A percentile compares a stretch with the other conserved stretches of the same genome.
phyloP scores from a whole-genome alignment of 2,329 filamentous ascomycete species.

The Colletotrichum incanum region DNA sequence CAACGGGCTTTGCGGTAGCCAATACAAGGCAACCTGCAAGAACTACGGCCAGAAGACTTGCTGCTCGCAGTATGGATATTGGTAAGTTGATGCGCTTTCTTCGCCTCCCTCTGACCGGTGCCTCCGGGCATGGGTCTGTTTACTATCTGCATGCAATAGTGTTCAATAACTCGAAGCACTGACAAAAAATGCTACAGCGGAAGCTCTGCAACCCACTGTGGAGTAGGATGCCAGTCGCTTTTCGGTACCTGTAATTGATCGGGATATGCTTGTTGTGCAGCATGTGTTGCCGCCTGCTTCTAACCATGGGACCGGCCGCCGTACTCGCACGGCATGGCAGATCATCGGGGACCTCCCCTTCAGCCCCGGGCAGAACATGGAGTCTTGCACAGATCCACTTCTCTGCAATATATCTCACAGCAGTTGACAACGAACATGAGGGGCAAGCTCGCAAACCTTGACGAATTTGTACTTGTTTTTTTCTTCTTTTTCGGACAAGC shows the following conservation, averaged over 20 bases:
- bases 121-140: conserved; percentile 7
- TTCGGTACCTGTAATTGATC: conserved; percentile 52
- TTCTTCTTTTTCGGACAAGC: conserved; percentile 24
- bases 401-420: conserved; percentile 22
- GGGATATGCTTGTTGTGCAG: conserved; percentile 5
- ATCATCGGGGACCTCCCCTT: conserved; percentile 1
- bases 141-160: background rate
- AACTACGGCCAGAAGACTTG: conserved; percentile 53
- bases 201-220: conserved; percentile 50
- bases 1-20: conserved; percentile 55
- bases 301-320: conserved; percentile 15
- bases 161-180: conserved; percentile 19
- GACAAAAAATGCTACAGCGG: conserved; percentile 46
- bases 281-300: conserved; percentile 26
- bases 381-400: background rate
- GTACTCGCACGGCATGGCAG: conserved; percentile 24
- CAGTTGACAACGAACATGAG: conserved; percentile 29
- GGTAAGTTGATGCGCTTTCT: conserved; percentile 47
- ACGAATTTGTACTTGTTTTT: conserved; percentile 7
- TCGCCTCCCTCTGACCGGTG: background rate
- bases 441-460: conserved; percentile 16
- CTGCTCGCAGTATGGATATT: conserved; percentile 55
- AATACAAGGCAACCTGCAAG: conserved; percentile 51
- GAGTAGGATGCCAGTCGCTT: conserved; percentile 52
- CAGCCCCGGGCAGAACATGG: background rate